A percentile compares a stretch with the other conserved stretches of the same genome.
Conservation (phyloP, 108 stramenopile species). For the Nannochloropsis gaditana region DNA sequence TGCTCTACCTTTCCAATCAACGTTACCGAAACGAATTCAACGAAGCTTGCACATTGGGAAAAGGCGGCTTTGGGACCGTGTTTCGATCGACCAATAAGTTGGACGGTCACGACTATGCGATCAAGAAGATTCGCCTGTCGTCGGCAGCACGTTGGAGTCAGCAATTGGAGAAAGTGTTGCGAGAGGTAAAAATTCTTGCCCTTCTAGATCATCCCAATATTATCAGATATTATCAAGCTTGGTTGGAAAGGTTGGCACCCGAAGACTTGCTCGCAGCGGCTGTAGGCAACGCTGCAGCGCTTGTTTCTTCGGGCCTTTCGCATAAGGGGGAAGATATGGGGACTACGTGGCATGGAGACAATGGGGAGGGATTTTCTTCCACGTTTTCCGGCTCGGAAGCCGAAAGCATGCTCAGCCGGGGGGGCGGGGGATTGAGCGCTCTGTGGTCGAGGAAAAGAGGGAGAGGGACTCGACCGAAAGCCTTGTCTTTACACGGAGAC, state of each 20-base stretch:
- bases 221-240: conserved; percentile 52
- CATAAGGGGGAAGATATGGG: too few species aligned
- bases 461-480: too few species aligned
- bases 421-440: too few species aligned
- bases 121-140: conserved; percentile 56
- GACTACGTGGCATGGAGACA: too few species aligned
- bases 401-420: too few species aligned
- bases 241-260: background rate
- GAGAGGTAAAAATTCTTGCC: conserved; percentile 57
- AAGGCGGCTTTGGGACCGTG: conserved; percentile 63
- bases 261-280: background rate
- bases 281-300: background rate
- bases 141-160: conserved; percentile 39
- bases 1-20: conserved; percentile 27
- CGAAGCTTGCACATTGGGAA: conserved; percentile 45
- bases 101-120: conserved; percentile 54
- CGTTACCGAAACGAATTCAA: conserved; percentile 38
- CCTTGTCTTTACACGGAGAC: too few species aligned
- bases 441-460: too few species aligned
- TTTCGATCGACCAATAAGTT: conserved; percentile 49
- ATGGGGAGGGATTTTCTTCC: too few species aligned
- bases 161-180: conserved; percentile 56
- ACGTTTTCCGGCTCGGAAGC: too few species aligned
- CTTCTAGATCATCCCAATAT: conserved; percentile 59
- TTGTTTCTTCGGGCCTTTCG: background rate